Evolutionary conservation across 129 eudicot species (phyloP).

Genomic region (Flaveria robusta): DNA sequence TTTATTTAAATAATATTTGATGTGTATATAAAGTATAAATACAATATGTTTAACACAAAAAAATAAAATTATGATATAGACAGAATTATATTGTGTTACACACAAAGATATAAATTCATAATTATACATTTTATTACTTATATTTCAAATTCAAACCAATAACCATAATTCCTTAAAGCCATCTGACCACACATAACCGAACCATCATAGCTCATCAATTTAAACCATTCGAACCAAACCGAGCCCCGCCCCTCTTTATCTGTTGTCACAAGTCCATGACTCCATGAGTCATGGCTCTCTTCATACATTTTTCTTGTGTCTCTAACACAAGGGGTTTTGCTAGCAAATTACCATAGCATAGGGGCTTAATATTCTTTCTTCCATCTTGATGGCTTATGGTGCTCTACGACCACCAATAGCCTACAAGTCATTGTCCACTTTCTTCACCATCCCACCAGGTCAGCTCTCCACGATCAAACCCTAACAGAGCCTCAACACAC

Average conservation of each 20-base stretch:
- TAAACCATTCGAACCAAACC: neutral
- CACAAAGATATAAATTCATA: too few species aligned
- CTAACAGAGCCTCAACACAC: slow-evolving; percentile 20
- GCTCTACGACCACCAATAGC: slow-evolving; percentile 1
- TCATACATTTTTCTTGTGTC: neutral
- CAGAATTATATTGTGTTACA: too few species aligned
- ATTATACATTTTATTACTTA: too few species aligned
- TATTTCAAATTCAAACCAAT: too few species aligned
- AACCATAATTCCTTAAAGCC: too few species aligned
- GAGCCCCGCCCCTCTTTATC: neutral
- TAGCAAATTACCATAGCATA: neutral
- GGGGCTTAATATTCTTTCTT: neutral
- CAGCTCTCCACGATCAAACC: slow-evolving; percentile 26
- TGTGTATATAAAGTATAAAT: neutral
- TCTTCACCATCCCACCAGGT: slow-evolving; percentile 1
- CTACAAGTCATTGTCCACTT: slow-evolving; percentile 31
- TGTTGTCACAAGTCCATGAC: neutral
- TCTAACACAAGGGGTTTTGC: neutral
- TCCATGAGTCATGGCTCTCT: too few species aligned
- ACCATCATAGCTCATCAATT: neutral
- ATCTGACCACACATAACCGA: neutral
- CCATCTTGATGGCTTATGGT: neutral
- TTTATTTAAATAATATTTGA: too few species aligned
- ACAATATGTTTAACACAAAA: too few species aligned
- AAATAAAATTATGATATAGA: too few species aligned